Conservation (phyloP, 208 protist genomes). For the Trypanosomatidae sp. region DNA sequence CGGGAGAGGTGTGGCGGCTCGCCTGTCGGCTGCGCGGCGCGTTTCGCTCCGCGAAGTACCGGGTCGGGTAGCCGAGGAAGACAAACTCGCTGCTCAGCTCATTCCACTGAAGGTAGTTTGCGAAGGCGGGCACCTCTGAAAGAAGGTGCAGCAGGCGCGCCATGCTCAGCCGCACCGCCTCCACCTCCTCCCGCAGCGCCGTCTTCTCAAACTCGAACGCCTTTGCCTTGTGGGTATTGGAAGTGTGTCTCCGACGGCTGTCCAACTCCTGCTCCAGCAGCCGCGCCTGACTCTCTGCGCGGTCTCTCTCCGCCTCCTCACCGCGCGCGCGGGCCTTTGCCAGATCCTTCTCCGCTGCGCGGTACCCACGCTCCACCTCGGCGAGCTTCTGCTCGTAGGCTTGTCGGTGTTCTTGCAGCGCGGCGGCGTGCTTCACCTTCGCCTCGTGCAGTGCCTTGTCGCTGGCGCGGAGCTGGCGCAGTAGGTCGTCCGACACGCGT, state of each 20-base stretch:
- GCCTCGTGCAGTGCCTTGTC: slow-evolving; percentile 20
- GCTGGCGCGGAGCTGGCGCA: slow-evolving; percentile 23
- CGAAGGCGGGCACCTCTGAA: slow-evolving; percentile 74
- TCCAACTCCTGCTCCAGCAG: slow-evolving; percentile 31
- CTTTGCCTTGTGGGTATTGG: slow-evolving; percentile 15
- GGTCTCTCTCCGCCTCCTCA: slow-evolving; percentile 29
- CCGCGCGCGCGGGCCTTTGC: slow-evolving; percentile 23
- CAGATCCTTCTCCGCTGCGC: slow-evolving; percentile 26
- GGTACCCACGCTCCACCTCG: slow-evolving; percentile 21
- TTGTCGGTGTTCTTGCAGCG: slow-evolving; percentile 31
- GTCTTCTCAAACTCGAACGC: too few species aligned
- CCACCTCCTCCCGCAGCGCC: too few species aligned
- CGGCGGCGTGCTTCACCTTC: slow-evolving; percentile 11
- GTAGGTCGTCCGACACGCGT: slow-evolving; percentile 17
- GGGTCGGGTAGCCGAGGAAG: slow-evolving; percentile 62
- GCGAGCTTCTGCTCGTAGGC: slow-evolving; percentile 23
- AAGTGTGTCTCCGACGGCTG: slow-evolving; percentile 17
- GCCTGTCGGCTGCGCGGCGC: too few species aligned
- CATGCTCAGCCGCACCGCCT: slow-evolving; percentile 65
- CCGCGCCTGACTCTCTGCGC: slow-evolving; percentile 22
- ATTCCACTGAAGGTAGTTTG: slow-evolving; percentile 56
- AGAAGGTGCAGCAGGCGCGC: too few species aligned
- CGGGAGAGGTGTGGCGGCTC: too few species aligned
- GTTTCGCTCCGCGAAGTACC: too few species aligned
- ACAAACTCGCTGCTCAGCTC: slow-evolving; percentile 63